Conservation (phyloP, 176 grass and related monocot genomes). For the Oryza meridionalis region DNA sequence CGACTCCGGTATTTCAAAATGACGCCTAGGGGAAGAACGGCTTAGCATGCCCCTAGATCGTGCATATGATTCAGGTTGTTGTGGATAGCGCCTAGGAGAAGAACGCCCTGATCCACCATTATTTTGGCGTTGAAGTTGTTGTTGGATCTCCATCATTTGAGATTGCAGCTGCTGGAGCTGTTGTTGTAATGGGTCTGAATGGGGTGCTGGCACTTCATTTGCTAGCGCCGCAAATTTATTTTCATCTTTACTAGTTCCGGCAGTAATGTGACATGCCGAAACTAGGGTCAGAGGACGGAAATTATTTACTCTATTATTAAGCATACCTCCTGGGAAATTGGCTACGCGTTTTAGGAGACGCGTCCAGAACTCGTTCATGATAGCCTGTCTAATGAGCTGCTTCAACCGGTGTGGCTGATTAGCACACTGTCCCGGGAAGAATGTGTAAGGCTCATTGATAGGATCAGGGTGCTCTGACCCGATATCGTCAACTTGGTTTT, state of each 20-base stretch:
- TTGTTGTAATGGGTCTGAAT: background rate
- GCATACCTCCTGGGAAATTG: background rate
- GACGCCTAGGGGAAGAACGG: no score
- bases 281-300: background rate
- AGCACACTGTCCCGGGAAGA: background rate
- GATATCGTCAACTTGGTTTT: background rate
- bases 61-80: no score
- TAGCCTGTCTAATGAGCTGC: background rate
- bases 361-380: background rate
- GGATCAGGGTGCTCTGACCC: no score
- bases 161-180: background rate
- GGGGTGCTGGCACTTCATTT: background rate
- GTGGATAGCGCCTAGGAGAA: background rate
- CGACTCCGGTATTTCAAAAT: no score
- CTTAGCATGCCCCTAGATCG: no score
- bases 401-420: background rate
- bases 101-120: background rate
- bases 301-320: rapidly evolving
- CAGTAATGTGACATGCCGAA: background rate
- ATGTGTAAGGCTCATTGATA: background rate
- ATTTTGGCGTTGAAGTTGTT: background rate
- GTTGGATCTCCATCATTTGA: background rate
- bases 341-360: background rate
- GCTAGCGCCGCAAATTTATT: background rate
- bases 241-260: rapidly evolving